Evolutionary conservation across 73 alveolate genomes (phyloP), one percentile per base, ranked within the genome.

Genomic region (Urostyla sp.): DNA sequence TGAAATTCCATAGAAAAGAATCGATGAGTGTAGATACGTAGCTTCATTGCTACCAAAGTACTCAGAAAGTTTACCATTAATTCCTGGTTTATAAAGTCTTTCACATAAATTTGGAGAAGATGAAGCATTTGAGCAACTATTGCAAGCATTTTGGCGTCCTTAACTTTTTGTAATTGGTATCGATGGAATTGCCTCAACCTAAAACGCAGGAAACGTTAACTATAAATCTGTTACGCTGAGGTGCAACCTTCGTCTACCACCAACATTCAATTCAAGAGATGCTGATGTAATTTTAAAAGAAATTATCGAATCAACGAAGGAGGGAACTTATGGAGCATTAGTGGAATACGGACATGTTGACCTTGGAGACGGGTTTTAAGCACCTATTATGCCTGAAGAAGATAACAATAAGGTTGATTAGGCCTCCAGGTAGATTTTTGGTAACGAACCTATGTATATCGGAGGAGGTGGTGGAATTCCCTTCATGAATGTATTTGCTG

Each of bases 191-290:
- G 98, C 98, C 26, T 60, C 90, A 28, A 66, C 73, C 21, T 78
- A 74, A 45, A 77, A 75, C 10, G 98, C 98, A 10, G 96, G 96
- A 21, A 94, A 94, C 84, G 98, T 94, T 40, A 69, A 91, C 24
- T 59, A 91, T 20, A 92, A 88, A 13, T 88, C 56, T 23, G 56
- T 91, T 11, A 75, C 80, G 28, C 48, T 87, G 40, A 85, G 92
- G 52, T 59, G 89, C 13, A 88, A 96, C 0, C 45, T 95, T 35
- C 86, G 99, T 66, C 56, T 95, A 18, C 99, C 99, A 36, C 99
- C 99, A 43, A 88, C 96, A n/a, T 58, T 72, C 31, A 86, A 90
- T 75, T 92, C 95, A 7, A 77, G 72, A 48, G 82, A 81, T 49
- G 98, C 98, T 0, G 84, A 60, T 26, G 59, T 83, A 56, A 72